A percentile compares a stretch with the other conserved stretches of the same genome.
These are phyloP conservation scores for Exophiala spinifera DNA, from an alignment of 2,329 filamentous ascomycete species.

Conservation along the genomic window DNA sequence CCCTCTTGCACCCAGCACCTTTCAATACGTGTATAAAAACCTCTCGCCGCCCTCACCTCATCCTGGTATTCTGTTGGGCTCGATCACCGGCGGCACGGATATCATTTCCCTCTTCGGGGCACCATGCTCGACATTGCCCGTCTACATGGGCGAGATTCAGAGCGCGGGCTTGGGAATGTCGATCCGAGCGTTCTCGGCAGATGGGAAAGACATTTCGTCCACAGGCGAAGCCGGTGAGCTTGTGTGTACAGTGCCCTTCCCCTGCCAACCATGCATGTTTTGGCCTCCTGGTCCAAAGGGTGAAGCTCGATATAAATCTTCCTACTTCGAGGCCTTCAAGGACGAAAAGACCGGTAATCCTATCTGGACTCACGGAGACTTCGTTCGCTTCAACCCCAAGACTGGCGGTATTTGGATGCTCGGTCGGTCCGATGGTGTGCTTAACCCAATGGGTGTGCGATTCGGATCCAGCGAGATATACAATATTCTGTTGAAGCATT, in stretches of 20 bases:
- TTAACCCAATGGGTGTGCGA: constrained; percentile 86
- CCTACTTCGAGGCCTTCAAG: constrained; percentile 84
- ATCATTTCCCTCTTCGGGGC: constrained; percentile 94
- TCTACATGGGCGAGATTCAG: constrained; percentile 71
- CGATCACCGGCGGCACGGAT: constrained; percentile 93
- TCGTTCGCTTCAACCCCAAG: constrained; percentile 66
- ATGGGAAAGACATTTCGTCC: constrained; percentile 55
- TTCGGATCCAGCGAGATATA: constrained; percentile 97
- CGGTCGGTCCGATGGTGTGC: constrained; percentile 83
- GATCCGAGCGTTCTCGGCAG: constrained; percentile 56
- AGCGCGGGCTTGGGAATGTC: constrained; percentile 76
- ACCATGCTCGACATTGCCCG: constrained; percentile 71
- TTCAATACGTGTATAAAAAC: constrained; percentile 79
- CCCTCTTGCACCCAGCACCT: constrained; percentile 87
- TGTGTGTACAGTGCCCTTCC: constrained; percentile 81
- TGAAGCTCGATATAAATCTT: constrained; percentile 71
- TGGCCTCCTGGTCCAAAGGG: constrained; percentile 66
- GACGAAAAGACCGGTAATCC: constrained; percentile 39
- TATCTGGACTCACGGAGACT: constrained; percentile 92
- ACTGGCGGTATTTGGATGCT: constrained; percentile 86
- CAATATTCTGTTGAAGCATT: constrained; percentile 84
- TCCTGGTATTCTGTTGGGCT: constrained; percentile 74
- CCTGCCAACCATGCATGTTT: constrained; percentile 86
- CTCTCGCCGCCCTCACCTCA: constrained; percentile 56
- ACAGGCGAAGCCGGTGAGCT: constrained; percentile 77